phyloP scores from a whole-genome alignment of 2,329 filamentous ascomycete genomes.

The Trichoderma aggressivum region DNA sequence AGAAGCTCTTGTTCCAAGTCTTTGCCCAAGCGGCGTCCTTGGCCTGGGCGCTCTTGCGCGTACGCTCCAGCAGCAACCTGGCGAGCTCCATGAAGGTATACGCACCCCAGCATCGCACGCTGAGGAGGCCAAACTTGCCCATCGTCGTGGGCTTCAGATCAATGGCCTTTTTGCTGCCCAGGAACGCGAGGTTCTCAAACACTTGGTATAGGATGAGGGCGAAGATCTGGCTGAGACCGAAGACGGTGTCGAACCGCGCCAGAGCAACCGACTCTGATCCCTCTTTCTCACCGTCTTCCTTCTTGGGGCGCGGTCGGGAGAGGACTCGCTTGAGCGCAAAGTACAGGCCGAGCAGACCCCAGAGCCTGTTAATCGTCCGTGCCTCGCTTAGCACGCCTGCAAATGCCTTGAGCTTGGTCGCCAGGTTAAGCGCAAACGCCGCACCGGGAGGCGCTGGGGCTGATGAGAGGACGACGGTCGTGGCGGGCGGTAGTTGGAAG shows the following conservation, averaged over 20 bases:
- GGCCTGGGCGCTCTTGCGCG: conserved; percentile 36
- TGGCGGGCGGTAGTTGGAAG: conserved; percentile 48
- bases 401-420: conserved; percentile 56
- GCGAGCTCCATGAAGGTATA: conserved; percentile 76
- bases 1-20: conserved; percentile 63
- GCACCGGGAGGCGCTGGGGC: conserved; percentile 38
- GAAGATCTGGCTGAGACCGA: conserved; percentile 67
- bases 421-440: conserved; percentile 46
- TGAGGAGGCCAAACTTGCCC: conserved; percentile 64
- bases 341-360: conserved; percentile 72
- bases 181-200: conserved; percentile 79
- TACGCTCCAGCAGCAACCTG: conserved; percentile 53
- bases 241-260: conserved; percentile 38
- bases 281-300: conserved; percentile 22
- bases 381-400: conserved; percentile 66
- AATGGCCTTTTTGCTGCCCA: conserved; percentile 70
- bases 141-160: conserved; percentile 54
- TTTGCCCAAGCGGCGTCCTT: conserved; percentile 42
- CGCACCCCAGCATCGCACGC: conserved; percentile 73
- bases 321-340: conserved; percentile 59
- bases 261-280: conserved; percentile 28
- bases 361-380: conserved; percentile 71
- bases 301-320: conserved; percentile 30
- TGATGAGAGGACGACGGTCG: conserved; percentile 44
- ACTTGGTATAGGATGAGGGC: conserved; percentile 69